Percentiles rank a stretch among this genome's conserved stretches.
Conservation (phyloP, 257 asterid genomes). For the Gentiana dahurica region DNA sequence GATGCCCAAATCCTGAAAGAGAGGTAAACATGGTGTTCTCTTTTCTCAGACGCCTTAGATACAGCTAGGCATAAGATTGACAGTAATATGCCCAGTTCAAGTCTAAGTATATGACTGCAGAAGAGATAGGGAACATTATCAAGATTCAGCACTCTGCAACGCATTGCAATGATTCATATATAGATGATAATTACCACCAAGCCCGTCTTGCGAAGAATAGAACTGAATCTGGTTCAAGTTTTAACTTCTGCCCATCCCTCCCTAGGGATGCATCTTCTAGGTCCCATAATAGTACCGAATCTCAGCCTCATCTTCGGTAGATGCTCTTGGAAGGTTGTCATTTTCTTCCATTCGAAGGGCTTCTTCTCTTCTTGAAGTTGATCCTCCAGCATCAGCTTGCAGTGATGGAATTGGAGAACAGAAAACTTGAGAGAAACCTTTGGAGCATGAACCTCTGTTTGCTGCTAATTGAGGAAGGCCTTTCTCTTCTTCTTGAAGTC, state of each 20-base stretch:
- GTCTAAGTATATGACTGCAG: constrained; percentile 85
- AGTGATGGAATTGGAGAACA: constrained; percentile 47
- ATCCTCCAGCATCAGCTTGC: constrained; percentile 74
- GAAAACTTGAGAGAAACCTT: constrained; percentile 49
- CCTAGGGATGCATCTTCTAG: constrained; percentile 58
- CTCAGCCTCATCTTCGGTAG: constrained; percentile 80
- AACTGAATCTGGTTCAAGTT: constrained; percentile 43
- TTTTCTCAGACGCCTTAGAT: constrained; percentile 61
- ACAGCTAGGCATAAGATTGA: constrained; percentile 53
- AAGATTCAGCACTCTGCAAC: constrained; percentile 81
- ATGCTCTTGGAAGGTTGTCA: constrained; percentile 69
- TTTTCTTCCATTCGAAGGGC: constrained; percentile 84
- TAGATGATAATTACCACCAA: constrained; percentile 80
- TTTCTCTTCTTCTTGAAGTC: constrained; percentile 64
- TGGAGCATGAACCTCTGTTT: constrained; percentile 82
- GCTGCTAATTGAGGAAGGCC: constrained; percentile 82
- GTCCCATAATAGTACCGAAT: constrained; percentile 54
- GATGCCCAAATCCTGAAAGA: constrained; percentile 48
- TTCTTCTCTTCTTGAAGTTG: constrained; percentile 57
- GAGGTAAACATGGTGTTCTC: constrained; percentile 55
- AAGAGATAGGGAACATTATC: constrained; percentile 74
- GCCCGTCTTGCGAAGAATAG: constrained; percentile 82
- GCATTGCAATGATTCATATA: constrained; percentile 69
- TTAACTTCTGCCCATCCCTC: constrained; percentile 57
- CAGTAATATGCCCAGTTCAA: constrained; percentile 47